Base-by-base conservation (phyloP, 2,329 filamentous ascomycete genomes). In the Hymenoscyphus occultus region DNA sequence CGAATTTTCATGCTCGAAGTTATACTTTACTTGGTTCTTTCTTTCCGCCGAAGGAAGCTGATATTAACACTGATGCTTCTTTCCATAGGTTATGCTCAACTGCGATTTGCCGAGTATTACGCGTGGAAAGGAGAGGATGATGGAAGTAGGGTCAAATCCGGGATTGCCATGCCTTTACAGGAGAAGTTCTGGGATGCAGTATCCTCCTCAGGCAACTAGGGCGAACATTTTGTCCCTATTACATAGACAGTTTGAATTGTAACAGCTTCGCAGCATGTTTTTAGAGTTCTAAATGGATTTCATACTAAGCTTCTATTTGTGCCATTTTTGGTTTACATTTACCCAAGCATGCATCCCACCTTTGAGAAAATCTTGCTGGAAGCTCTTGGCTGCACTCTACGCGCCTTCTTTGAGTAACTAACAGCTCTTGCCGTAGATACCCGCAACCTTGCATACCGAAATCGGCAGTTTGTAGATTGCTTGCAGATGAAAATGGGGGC, bases 381-480 rank as follows among this genome's bases (percentile, higher is more conserved):
- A 19, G 5, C 48, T 54, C 48, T 54, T 54, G 48, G 48, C 48
- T 5, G 48, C 28, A 28, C 28, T 28, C 28, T 51, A 51, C n/a
- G 22, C n/a, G 48, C 48, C 10, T 12, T n/a, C n/a, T 22, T 54
- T 22, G 22, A 19, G 22, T 13, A 28, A 13, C 10, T 14, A 54
- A 28, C 48, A n/a, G 13, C 48, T 54, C 22, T 54, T 54, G 48
- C 22, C 48, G 22, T 54, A 28, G 22, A 28, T 28, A 54, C 19
- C 48, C 48, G 48, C 19, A 28, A 54, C 19, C 48, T 54, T 54
- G 19, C 48, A 54, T 54, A 28, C 48, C 48, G 48, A 54, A 54
- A 54, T 54, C 48, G 48, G 48, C 19, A 28, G 48, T 54, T 13
- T 54, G 22, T 54, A 54, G 10, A 12, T 54, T 54, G 19, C 48